Evolutionary conservation across 1,284 basidiomycete species (phyloP).

Genomic region (Mrakiaceae sp.): DNA sequence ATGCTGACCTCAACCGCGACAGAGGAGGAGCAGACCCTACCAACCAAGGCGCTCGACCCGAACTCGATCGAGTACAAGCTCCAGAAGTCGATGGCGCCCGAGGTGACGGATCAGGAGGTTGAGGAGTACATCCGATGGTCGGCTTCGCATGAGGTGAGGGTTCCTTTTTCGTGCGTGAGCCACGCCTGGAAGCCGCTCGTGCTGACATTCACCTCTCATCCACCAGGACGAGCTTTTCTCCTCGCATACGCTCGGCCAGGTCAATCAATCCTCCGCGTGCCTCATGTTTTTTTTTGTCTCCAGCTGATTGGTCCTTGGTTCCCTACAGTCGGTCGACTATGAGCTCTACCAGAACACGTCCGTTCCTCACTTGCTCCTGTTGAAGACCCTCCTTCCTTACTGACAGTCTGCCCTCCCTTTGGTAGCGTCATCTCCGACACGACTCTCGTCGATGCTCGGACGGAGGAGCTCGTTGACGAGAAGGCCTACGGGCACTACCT

Average conservation of each 20-base stretch:
- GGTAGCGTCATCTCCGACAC: neutral
- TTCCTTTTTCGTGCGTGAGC: no score
- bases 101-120: constrained; percentile 4
- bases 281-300: neutral
- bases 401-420: neutral
- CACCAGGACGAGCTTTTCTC: constrained; percentile 16
- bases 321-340: constrained; percentile 5
- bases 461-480: neutral
- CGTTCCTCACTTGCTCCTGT: neutral
- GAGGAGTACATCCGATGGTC: constrained; percentile 14
- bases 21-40: neutral
- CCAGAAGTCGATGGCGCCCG: neutral
- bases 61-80: neutral
- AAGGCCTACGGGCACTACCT: neutral
- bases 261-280: neutral
- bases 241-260: constrained; percentile 11
- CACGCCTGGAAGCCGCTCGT: neutral
- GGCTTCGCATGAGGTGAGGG: constrained; percentile 1
- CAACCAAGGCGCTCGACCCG: neutral
- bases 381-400: neutral
- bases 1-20: neutral
- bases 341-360: constrained; percentile 6
- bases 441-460: neutral
- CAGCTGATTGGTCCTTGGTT: neutral
- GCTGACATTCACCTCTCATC: neutral